Conservation (phyloP, 192 early-diverging fungal species). For the Kappamyces sp. region DNA sequence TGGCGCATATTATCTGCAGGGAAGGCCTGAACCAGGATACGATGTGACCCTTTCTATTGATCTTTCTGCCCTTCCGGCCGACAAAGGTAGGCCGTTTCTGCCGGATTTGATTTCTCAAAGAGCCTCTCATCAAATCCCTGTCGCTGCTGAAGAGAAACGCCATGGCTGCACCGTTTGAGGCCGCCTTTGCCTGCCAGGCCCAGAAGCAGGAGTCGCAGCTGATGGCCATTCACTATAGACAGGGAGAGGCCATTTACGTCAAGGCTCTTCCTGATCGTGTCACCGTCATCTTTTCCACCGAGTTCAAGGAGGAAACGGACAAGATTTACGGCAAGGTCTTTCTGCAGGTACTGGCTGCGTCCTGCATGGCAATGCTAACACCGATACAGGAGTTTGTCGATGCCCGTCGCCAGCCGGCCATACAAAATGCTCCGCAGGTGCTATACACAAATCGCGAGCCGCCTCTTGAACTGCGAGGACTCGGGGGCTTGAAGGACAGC, state of each 20-base stretch:
- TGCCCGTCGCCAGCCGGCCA: constrained; percentile 81
- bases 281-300: constrained; percentile 94
- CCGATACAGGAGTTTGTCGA: constrained; percentile 87
- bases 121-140: constrained; percentile 72
- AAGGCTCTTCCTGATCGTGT: constrained; percentile 88
- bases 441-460: constrained; percentile 87
- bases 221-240: constrained; percentile 92
- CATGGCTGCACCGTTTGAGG: constrained; percentile 87
- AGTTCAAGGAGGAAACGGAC: constrained; percentile 97
- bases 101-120: constrained; percentile 27
- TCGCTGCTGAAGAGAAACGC: constrained; percentile 91
- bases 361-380: constrained; percentile 6
- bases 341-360: constrained; percentile 63
- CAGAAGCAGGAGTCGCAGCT: constrained; percentile 68
- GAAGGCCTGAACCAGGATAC: constrained; percentile 43
- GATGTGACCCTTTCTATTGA: constrained; percentile 83
- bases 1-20: constrained; percentile 51
- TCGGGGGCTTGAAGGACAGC: constrained; percentile 61
- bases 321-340: constrained; percentile 93
- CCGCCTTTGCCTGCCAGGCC: constrained; percentile 77
- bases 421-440: constrained; percentile 96
- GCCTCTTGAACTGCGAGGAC: constrained; percentile 85
- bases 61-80: constrained; percentile 66
- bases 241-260: constrained; percentile 90
- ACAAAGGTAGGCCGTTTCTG: constrained; percentile 50